A percentile compares a stretch with the other conserved stretches of the same genome.
Conservation (phyloP, 768 basidiomycete species). For the Lentinus brumalis region DNA sequence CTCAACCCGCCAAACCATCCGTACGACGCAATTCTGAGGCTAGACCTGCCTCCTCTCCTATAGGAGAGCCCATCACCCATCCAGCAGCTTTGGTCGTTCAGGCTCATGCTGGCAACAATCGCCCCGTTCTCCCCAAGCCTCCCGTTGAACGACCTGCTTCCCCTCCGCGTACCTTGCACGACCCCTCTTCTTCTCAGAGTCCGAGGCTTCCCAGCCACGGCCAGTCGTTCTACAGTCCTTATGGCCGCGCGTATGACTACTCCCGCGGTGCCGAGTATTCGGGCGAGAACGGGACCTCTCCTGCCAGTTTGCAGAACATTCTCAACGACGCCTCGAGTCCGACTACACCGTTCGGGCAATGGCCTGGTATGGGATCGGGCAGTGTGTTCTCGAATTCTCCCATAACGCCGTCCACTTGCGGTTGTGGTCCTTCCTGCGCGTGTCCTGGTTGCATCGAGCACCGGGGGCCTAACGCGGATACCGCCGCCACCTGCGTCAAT, state of each 20-base stretch:
- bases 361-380: slow-evolving; percentile 3
- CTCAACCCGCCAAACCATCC: slow-evolving; percentile 8
- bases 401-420: slow-evolving; percentile 53
- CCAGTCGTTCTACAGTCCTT: slow-evolving; percentile 60
- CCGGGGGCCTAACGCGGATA: slow-evolving; percentile 38
- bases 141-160: slow-evolving; percentile 4
- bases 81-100: slow-evolving; percentile 27
- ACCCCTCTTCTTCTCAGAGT: slow-evolving; percentile 47
- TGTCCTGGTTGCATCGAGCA: slow-evolving; percentile 70
- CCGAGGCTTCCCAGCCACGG: slow-evolving; percentile 53
- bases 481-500: slow-evolving; percentile 34
- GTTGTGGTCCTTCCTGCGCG: slow-evolving; percentile 62
- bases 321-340: slow-evolving; percentile 1
- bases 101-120: slow-evolving; percentile 31
- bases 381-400: slow-evolving; percentile 7
- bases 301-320: not conserved
- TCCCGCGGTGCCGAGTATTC: slow-evolving; percentile 37
- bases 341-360: not conserved
- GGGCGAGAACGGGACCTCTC: not conserved
- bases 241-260: slow-evolving; percentile 64
- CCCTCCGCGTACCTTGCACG: slow-evolving; percentile 42
- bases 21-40: slow-evolving; percentile 7
- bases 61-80: slow-evolving; percentile 7
- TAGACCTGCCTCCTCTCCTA: slow-evolving; percentile 8
- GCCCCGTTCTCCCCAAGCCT: slow-evolving; percentile 72